Evolutionary conservation across 2,329 filamentous ascomycete species (phyloP).

Genomic region (Penicillium sp.): DNA sequence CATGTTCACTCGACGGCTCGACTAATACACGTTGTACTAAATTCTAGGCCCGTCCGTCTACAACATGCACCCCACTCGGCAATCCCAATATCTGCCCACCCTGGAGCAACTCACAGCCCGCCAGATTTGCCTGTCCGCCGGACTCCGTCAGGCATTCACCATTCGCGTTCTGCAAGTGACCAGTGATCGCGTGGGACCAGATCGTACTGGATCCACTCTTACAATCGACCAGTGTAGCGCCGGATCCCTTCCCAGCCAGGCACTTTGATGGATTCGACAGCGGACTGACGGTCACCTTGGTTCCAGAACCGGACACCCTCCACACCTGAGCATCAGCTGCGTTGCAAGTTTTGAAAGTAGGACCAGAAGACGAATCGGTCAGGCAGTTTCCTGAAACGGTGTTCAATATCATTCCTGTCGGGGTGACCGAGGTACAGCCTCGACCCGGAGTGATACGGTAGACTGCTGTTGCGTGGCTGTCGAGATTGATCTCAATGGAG

Average conservation of each 20-base stretch:
- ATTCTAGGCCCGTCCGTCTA: not conserved
- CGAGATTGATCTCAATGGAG: slow-evolving; percentile 35
- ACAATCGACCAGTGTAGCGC: slow-evolving; percentile 24
- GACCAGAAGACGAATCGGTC: slow-evolving; percentile 35
- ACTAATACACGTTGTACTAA: not conserved
- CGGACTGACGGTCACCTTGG: slow-evolving; percentile 44
- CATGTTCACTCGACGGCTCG: not conserved
- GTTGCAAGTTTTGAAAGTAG: slow-evolving; percentile 45
- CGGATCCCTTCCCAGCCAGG: slow-evolving; percentile 32
- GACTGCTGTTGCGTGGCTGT: slow-evolving; percentile 48
- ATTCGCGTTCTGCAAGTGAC: slow-evolving; percentile 47
- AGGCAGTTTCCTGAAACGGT: slow-evolving; percentile 52
- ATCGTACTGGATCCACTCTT: slow-evolving; percentile 33
- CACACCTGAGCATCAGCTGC: slow-evolving; percentile 51
- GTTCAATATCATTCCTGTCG: slow-evolving; percentile 57
- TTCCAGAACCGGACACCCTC: slow-evolving; percentile 32
- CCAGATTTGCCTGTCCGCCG: slow-evolving; percentile 24
- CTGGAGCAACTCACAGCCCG: slow-evolving; percentile 42
- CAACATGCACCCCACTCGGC: slow-evolving; percentile 44
- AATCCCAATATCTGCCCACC: slow-evolving; percentile 54
- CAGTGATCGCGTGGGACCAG: slow-evolving; percentile 52
- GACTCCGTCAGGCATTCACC: slow-evolving; percentile 48
- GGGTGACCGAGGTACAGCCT: slow-evolving; percentile 35
- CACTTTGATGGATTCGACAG: slow-evolving; percentile 42
- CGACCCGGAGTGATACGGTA: slow-evolving; percentile 46